Evolutionary conservation across 371 early-diverging fungal species (phyloP).

Genomic region (Mucor sp.): DNA sequence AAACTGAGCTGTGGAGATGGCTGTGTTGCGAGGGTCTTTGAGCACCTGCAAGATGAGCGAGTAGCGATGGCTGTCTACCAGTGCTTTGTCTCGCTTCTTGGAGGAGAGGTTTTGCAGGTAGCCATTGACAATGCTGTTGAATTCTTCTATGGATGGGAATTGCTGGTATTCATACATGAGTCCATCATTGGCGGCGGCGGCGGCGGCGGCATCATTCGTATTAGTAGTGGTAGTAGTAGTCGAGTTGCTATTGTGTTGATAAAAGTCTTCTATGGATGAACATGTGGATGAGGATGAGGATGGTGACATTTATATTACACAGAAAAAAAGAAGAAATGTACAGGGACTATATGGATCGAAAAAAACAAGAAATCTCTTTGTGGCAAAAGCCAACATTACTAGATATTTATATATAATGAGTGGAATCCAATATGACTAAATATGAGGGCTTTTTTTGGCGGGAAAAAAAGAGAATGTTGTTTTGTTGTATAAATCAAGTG

Average conservation of each 20-base stretch:
- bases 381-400: neutral
- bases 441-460: constrained; percentile 3
- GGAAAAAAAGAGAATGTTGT: neutral
- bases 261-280: neutral
- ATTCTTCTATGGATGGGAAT: constrained; percentile 37
- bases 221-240: neutral
- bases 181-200: neutral
- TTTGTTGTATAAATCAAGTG: neutral
- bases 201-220: no score
- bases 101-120: constrained; percentile 60
- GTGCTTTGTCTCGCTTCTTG: constrained; percentile 65
- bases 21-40: constrained; percentile 61
- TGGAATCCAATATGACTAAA: neutral
- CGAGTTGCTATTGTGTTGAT: neutral
- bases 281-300: neutral
- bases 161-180: constrained; percentile 34
- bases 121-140: constrained; percentile 46
- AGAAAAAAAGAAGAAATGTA: neutral
- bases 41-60: constrained; percentile 57
- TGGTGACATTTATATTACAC: constrained; percentile 3
- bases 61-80: constrained; percentile 57
- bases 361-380: neutral
- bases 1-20: constrained; percentile 68
- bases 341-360: neutral
- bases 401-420: neutral